Base-by-base conservation (phyloP, 176 grass and related monocot genomes). In the Oryza meyeriana region DNA sequence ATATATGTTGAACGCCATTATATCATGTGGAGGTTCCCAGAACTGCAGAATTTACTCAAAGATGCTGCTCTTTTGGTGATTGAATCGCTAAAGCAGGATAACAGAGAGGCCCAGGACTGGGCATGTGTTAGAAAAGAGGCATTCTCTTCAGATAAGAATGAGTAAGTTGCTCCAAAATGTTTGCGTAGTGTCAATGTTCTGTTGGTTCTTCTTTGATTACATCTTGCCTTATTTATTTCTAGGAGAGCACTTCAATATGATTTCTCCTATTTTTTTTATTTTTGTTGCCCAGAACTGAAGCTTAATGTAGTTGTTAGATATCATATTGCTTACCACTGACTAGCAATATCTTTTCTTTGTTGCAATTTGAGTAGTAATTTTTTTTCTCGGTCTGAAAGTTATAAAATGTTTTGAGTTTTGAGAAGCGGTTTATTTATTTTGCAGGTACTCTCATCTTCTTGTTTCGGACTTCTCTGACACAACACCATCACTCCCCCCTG, bases 1-100 rank as follows among this genome's bases (percentile, higher is more conserved):
- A 98, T 98, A 83, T 98, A 95, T 87, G 87, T 98, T 61, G 96
- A 98, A 39, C 89, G 93, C 16, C 94, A 90, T 82, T 95, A 92
- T 90, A 93, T 98, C 78, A 91, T 98, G 82, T 98, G 96, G 96
- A 90, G 96, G 89, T 91, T 98, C 80, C 96, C 96, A 35, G 90
- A 98, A 82, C 78, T 98, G 78, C 96, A 98, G 79, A 91, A 81
- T 64, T 81, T 98, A 64, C 85, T 98, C 74, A 95, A 98, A 76
- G 88, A 95, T 29, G 90, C 89, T 88, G 93, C 96, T 57, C 86
- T 98, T 83, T 84, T 86, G 85, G 90, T 98, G 72, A 84, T 90
- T 70, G 87, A 95, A 75, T 93, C 89, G 66, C 82, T 95, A 24
- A 95, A 91, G 86, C 76, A 89, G 25, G 90, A 92, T 88, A 88